phyloP scores from a whole-genome alignment of 352 stramenopile species.

The Phytopythium mirpurense region DNA sequence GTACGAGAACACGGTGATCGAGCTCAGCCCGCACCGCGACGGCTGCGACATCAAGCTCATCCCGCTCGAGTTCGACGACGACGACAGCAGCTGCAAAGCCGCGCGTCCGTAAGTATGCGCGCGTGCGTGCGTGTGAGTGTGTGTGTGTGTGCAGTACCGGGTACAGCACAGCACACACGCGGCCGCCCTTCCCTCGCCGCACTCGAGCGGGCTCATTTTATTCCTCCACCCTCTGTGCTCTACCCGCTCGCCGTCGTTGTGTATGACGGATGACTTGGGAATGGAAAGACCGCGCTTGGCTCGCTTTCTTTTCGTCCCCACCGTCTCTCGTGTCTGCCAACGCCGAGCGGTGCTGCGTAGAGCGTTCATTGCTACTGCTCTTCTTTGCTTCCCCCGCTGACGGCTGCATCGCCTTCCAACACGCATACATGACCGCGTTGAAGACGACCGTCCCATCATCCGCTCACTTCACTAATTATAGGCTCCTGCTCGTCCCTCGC shows the following conservation, averaged over 20 bases:
- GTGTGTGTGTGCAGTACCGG: too few species aligned
- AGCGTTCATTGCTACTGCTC: too few species aligned
- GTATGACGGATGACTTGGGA: background rate
- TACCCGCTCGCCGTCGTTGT: background rate
- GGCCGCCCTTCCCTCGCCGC: background rate
- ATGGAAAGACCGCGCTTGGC: background rate
- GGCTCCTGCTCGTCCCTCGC: background rate
- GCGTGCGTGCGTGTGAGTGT: background rate
- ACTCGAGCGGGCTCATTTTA: conserved; percentile 4
- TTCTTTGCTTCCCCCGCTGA: too few species aligned
- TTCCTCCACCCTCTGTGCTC: background rate
- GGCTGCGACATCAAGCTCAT: conserved; percentile 83
- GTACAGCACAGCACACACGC: background rate
- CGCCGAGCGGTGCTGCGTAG: background rate
- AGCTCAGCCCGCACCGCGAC: conserved; percentile 77
- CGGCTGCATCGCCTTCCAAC: too few species aligned
- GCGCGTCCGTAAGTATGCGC: background rate
- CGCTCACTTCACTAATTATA: background rate
- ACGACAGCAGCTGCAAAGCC: background rate
- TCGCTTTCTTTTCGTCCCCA: background rate
- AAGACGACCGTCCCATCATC: too few species aligned
- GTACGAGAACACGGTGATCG: conserved; percentile 66
- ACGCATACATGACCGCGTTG: too few species aligned
- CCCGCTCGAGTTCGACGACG: conserved; percentile 55
- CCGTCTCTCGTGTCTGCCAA: background rate